Evolutionary conservation across 2,329 filamentous ascomycete species (phyloP).

Genomic region (Fusarium brevicatenulatum): DNA sequence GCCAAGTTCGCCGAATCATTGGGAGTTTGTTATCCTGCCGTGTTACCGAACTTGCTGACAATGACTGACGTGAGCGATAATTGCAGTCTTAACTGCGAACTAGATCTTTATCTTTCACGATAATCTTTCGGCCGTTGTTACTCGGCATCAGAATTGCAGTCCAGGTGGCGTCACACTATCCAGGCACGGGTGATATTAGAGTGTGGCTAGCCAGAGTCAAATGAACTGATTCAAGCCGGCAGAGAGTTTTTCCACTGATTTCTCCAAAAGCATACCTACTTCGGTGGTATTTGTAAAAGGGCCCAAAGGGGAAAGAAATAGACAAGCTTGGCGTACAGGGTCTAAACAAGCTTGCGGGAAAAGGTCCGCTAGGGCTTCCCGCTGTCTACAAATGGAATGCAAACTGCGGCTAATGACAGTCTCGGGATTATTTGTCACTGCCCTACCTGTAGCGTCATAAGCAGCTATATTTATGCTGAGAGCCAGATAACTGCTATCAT

Average conservation of each 20-base stretch:
- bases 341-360: not conserved
- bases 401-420: too few relatives aligned
- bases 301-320: not conserved
- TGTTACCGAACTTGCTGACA: not conserved
- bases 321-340: not conserved
- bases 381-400: not conserved
- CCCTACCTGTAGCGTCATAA: rapidly evolving
- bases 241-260: rapidly evolving
- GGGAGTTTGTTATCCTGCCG: not conserved
- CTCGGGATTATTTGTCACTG: not conserved
- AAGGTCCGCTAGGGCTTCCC: not conserved
- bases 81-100: not conserved
- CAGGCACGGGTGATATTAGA: too few relatives aligned
- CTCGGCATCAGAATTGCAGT: not conserved
- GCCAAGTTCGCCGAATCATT: not conserved
- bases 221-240: too few relatives aligned
- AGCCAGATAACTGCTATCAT: rapidly evolving
- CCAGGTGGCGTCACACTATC: not conserved
- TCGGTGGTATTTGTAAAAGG: not conserved
- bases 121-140: rapidly evolving
- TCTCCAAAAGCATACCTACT: too few relatives aligned
- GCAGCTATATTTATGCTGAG: not conserved
- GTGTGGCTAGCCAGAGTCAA: not conserved
- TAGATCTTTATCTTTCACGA: not conserved
- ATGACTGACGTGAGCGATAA: not conserved